Conservation (phyloP, 2,329 filamentous ascomycete species). For the Daldinia sp. region DNA sequence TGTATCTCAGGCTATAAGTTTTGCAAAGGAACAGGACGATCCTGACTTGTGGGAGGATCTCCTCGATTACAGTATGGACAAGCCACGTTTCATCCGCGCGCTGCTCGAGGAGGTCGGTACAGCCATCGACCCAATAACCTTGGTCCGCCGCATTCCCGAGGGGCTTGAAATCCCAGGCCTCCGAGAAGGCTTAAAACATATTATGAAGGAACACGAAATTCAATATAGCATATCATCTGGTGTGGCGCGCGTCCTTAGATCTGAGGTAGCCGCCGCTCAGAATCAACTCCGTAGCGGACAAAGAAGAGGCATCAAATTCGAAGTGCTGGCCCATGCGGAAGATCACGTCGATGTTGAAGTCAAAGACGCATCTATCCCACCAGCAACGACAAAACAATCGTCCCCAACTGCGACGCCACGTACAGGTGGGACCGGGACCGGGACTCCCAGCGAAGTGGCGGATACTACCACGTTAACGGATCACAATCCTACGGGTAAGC, state of each 20-base stretch:
- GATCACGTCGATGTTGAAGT: conserved; percentile 55
- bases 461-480: conserved; percentile 29
- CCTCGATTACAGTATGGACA: conserved; percentile 96
- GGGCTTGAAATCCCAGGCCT: conserved; percentile 92
- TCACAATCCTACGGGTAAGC: conserved; percentile 30
- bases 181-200: conserved; percentile 84
- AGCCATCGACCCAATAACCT: conserved; percentile 87
- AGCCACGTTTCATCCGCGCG: conserved; percentile 91
- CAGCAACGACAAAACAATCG: conserved; percentile 26
- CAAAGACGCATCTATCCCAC: conserved; percentile 49
- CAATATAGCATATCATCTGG: conserved; percentile 92
- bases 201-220: conserved; percentile 95
- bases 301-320: conserved; percentile 87
- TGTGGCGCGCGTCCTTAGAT: conserved; percentile 83
- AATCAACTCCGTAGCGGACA: conserved; percentile 80
- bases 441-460: conserved; percentile 32
- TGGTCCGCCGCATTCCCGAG: conserved; percentile 90
- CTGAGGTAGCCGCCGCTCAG: conserved; percentile 88
- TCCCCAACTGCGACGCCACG: conserved; percentile 33
- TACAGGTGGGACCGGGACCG: conserved; percentile 37
- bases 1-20: conserved; percentile 90
- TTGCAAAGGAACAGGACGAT: conserved; percentile 92
- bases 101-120: conserved; percentile 94
- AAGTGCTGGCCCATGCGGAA: conserved; percentile 64
- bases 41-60: conserved; percentile 94